Evolutionary conservation across 2,329 filamentous ascomycete species (phyloP).

Genomic region (Xylaria sp.): DNA sequence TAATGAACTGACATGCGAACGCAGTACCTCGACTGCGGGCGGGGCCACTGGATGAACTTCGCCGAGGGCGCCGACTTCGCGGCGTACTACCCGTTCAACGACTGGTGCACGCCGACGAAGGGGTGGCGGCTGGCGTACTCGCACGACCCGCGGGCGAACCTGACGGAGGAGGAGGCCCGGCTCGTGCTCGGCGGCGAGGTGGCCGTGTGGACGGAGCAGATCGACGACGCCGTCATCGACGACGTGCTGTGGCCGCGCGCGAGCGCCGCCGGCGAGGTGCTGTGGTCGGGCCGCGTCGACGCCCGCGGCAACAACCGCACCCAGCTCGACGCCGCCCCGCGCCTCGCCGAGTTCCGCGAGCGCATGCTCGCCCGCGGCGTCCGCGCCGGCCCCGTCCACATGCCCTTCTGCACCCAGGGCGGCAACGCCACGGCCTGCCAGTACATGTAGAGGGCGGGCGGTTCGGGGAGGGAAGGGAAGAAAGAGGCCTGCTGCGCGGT

Average conservation of each 20-base stretch:
- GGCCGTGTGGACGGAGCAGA: constrained; percentile 81
- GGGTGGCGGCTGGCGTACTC: constrained; percentile 82
- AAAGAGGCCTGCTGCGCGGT: no score
- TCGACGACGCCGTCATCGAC: constrained; percentile 75
- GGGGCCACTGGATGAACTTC: constrained; percentile 78
- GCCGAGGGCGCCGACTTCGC: constrained; percentile 56
- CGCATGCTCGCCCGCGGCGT: constrained; percentile 71
- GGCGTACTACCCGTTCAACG: constrained; percentile 68
- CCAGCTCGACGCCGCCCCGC: constrained; percentile 68
- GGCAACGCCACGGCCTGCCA: constrained; percentile 53
- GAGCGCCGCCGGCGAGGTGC: constrained; percentile 73
- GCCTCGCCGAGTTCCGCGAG: constrained; percentile 77
- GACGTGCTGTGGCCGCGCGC: constrained; percentile 77
- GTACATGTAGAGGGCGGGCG: constrained; percentile 20
- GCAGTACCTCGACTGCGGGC: constrained; percentile 81
- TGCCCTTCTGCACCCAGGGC: constrained; percentile 71
- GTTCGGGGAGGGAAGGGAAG: no score
- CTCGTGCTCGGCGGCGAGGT: constrained; percentile 81
- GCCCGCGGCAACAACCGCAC: constrained; percentile 68
- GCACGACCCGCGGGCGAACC: constrained; percentile 70
- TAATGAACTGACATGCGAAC: background rate
- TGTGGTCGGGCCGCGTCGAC: constrained; percentile 77
- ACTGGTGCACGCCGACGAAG: constrained; percentile 81
- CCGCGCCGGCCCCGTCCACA: constrained; percentile 65
- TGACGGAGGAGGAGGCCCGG: constrained; percentile 63